phyloP scores from a whole-genome alignment of 345 rosid species.

The Hevea brasiliensis region DNA sequence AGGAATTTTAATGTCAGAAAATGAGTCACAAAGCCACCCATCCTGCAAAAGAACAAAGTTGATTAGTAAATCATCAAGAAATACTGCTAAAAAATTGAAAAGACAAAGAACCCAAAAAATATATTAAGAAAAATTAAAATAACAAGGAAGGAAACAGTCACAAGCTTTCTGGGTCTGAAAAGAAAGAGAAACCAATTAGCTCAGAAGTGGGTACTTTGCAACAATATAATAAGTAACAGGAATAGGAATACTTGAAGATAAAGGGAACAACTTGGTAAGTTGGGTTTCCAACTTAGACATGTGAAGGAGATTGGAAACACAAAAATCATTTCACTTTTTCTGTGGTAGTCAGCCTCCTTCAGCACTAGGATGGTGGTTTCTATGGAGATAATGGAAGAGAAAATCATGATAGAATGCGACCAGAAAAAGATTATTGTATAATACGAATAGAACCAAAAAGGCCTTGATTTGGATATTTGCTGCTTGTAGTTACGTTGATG shows the following conservation, averaged over 20 bases:
- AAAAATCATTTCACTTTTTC: no score
- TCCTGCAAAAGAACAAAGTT: conserved; percentile 7
- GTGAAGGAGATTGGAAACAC: background rate
- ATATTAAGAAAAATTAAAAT: background rate
- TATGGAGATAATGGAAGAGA: conserved; percentile 1
- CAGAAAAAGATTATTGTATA: background rate
- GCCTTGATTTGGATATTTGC: no score
- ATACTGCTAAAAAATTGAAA: background rate
- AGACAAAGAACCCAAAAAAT: background rate
- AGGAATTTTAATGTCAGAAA: conserved; percentile 23
- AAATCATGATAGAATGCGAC: background rate
- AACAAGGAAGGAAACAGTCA: background rate
- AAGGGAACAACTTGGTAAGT: conserved; percentile 26
- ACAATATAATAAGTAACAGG: background rate
- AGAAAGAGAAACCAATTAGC: no score
- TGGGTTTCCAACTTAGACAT: conserved; percentile 9
- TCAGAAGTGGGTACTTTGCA: background rate
- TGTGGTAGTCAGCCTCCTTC: no score
- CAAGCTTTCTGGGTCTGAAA: no score
- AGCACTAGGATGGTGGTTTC: background rate
- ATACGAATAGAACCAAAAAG: no score
- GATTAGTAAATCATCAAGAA: background rate
- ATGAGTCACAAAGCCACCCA: conserved; percentile 20
- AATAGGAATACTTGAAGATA: conserved; percentile 24
- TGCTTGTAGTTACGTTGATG: no score